Evolutionary conservation across 495 filamentous ascomycete genomes (phyloP).

Genomic region (Tuber umbilicatum): DNA sequence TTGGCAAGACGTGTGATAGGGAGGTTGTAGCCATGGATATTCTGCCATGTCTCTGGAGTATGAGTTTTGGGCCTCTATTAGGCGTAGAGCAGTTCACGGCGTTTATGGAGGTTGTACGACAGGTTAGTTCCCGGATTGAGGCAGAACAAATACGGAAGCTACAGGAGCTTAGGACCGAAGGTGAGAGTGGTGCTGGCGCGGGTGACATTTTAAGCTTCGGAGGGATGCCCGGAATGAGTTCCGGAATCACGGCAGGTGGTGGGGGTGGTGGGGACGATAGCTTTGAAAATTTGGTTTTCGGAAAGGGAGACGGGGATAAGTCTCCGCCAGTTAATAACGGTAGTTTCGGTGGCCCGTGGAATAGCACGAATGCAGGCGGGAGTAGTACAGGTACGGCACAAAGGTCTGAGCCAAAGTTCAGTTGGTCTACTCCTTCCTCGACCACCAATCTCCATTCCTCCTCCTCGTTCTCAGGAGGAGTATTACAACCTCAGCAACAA

Average conservation of each 20-base stretch:
- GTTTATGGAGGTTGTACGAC: conserved; percentile 82
- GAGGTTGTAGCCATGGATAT: conserved; percentile 94
- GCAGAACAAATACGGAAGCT: conserved; percentile 81
- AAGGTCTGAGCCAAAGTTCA: conserved; percentile 48
- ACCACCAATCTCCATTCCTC: conserved; percentile 28
- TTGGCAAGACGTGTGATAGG: conserved; percentile 72
- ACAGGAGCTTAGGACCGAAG: conserved; percentile 59
- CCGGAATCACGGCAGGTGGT: conserved; percentile 32
- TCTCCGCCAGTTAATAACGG: conserved; percentile 1
- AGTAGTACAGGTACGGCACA: conserved; percentile 41
- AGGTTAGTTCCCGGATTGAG: conserved; percentile 71
- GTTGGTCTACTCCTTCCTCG: conserved; percentile 55
- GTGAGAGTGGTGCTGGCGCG: conserved; percentile 39
- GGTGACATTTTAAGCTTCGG: conserved; percentile 60
- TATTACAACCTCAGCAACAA: conserved; percentile 44
- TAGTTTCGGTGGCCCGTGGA: not conserved
- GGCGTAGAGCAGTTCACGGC: conserved; percentile 72
- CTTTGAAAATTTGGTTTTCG: conserved; percentile 83
- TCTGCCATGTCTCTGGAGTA: conserved; percentile 81
- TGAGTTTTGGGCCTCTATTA: conserved; percentile 82
- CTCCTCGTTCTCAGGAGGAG: conserved; percentile 40
- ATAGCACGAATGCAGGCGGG: conserved; percentile 38
- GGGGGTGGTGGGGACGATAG: conserved; percentile 47
- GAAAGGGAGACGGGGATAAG: conserved; percentile 44
- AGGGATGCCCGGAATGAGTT: conserved; percentile 42